Evolutionary conservation across 2,329 filamentous ascomycete genomes (phyloP).

Genomic region (Cordyceps militaris): DNA sequence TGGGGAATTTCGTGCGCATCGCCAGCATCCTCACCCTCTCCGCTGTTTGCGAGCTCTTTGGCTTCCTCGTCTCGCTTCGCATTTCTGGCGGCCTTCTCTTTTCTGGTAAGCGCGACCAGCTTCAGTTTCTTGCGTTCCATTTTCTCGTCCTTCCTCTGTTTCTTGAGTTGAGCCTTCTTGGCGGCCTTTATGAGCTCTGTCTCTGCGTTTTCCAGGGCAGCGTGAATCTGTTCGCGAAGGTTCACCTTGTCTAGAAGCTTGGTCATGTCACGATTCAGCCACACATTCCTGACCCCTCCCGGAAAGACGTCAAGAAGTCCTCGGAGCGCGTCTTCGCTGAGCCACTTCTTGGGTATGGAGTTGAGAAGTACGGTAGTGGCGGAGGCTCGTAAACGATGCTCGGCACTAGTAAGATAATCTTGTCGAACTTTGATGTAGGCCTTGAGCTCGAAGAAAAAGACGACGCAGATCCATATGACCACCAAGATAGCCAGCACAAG

Average conservation of each 20-base stretch:
- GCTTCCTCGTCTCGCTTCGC: constrained; percentile 45
- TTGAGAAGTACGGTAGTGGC: constrained; percentile 93
- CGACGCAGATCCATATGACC: constrained; percentile 75
- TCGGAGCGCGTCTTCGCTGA: constrained; percentile 71
- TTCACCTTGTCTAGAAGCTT: constrained; percentile 78
- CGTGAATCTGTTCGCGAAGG: constrained; percentile 62
- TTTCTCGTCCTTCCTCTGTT: constrained; percentile 57
- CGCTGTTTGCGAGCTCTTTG: constrained; percentile 41
- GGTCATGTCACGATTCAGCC: constrained; percentile 89
- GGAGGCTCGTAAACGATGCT: constrained; percentile 87
- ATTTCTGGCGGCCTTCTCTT: constrained; percentile 40
- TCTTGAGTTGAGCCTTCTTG: constrained; percentile 71
- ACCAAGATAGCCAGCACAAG: constrained; percentile 70
- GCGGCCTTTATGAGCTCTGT: constrained; percentile 75
- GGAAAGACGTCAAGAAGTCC: constrained; percentile 93
- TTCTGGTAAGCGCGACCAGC: constrained; percentile 42
- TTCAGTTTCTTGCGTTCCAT: constrained; percentile 48
- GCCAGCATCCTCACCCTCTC: constrained; percentile 43
- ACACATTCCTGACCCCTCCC: constrained; percentile 89
- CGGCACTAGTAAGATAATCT: constrained; percentile 87
- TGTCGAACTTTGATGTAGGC: constrained; percentile 91
- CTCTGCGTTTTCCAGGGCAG: constrained; percentile 70
- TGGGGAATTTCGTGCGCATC: constrained; percentile 49
- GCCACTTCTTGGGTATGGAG: constrained; percentile 85
- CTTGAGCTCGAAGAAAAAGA: constrained; percentile 79